These are phyloP conservation scores for Pascua guehoae DNA, from an alignment of 1,284 basidiomycete species.

Conservation along the genomic window DNA sequence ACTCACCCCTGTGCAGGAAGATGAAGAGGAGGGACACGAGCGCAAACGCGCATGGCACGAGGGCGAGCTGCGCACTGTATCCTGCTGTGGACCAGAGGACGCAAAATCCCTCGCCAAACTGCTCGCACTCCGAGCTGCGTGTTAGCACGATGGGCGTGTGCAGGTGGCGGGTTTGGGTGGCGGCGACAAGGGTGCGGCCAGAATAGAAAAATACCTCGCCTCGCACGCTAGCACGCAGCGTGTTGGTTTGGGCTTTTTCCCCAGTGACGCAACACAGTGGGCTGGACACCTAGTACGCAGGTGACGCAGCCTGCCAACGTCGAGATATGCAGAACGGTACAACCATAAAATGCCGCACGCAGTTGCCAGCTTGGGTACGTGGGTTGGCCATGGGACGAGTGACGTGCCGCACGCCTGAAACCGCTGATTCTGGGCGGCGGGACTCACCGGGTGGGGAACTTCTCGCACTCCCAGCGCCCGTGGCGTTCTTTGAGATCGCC, in stretches of 20 bases:
- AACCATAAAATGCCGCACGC: background rate
- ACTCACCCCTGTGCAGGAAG: slow-evolving; percentile 44
- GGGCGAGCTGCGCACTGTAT: slow-evolving; percentile 45
- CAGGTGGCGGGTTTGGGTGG: no score
- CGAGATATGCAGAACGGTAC: background rate
- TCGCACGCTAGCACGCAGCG: no score
- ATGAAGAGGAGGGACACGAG: slow-evolving; percentile 47
- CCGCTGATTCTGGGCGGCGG: background rate
- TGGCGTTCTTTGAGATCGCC: background rate
- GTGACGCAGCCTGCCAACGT: background rate
- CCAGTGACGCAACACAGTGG: no score
- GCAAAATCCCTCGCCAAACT: slow-evolving; percentile 48
- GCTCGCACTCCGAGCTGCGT: slow-evolving; percentile 42
- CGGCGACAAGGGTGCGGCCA: no score
- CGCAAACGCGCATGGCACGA: slow-evolving; percentile 45
- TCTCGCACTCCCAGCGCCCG: slow-evolving; percentile 31
- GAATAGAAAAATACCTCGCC: no score
- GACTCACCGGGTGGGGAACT: slow-evolving; percentile 43
- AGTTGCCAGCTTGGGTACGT: no score
- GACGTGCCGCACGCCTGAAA: no score
- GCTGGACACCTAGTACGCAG: no score
- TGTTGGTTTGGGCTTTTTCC: no score
- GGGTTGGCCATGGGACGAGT: no score
- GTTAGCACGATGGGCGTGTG: background rate
- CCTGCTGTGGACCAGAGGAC: slow-evolving; percentile 43